Evolutionary conservation across 164 flowering plant species (phyloP).

Genomic region (Echeveria elegans): DNA sequence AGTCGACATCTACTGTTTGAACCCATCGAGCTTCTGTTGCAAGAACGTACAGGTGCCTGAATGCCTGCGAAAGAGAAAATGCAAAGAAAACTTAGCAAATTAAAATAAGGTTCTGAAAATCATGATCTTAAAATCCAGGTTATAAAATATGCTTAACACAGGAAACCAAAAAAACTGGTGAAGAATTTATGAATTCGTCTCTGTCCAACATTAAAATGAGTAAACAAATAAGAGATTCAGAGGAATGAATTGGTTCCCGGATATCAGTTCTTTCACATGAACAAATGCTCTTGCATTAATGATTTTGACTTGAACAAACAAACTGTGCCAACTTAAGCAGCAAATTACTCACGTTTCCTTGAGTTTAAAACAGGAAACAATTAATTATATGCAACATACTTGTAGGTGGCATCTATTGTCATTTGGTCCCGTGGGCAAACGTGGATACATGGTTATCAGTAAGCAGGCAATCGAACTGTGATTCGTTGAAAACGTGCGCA

Average conservation of each 20-base stretch:
- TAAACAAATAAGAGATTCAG: background rate
- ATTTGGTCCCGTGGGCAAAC: constrained; percentile 93
- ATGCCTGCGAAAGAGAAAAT: constrained; percentile 46
- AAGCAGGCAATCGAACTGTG: constrained; percentile 78
- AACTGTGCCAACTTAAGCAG: background rate
- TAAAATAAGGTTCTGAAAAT: background rate
- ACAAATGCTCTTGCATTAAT: no score
- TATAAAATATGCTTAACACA: background rate
- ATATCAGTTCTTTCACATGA: background rate
- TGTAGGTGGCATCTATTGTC: constrained; percentile 98
- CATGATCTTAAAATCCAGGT: background rate
- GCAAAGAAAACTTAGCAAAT: background rate
- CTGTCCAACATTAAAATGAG: background rate
- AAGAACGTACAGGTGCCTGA: constrained; percentile 89
- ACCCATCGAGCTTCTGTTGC: constrained; percentile 92
- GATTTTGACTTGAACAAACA: background rate
- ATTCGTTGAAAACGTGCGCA: constrained; percentile 77
- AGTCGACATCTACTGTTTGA: constrained; percentile 94
- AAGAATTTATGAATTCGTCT: background rate
- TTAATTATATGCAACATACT: constrained; percentile 39
- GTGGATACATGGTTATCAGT: constrained; percentile 82
- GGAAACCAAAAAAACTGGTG: background rate
- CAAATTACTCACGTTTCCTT: background rate
- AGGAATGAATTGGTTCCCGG: background rate
- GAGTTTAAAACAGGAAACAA: background rate